Evolutionary conservation across 176 grass and related monocot species (phyloP).

Genomic region (Oryza meridionalis): DNA sequence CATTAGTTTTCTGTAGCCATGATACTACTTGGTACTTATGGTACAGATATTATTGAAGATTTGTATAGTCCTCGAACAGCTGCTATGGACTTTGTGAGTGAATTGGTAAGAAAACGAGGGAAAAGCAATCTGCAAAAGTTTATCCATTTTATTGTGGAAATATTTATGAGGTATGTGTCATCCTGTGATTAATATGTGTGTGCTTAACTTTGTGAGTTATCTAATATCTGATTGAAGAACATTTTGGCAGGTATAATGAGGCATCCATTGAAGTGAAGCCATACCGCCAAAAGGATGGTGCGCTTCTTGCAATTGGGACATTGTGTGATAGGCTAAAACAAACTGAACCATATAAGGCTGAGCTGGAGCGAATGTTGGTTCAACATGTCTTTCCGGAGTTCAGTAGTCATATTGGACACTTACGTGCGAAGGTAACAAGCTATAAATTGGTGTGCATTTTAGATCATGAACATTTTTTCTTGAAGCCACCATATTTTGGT

Average conservation of each 20-base stretch:
- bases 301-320: conserved; percentile 95
- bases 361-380: conserved; percentile 85
- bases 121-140: conserved; percentile 87
- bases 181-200: conserved; percentile 9
- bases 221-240: conserved; percentile 40
- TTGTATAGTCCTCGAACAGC: conserved; percentile 90
- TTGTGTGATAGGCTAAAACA: conserved; percentile 95
- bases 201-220: not conserved
- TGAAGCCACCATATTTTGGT: conserved; percentile 4
- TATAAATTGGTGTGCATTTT: conserved; percentile 21
- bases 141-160: conserved; percentile 83
- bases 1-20: conserved; percentile 5
- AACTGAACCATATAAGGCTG: conserved; percentile 86
- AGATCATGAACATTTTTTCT: not conserved
- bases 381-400: conserved; percentile 96
- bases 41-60: conserved; percentile 93
- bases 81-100: conserved; percentile 92
- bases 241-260: conserved; percentile 65
- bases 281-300: conserved; percentile 94
- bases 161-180: conserved; percentile 71
- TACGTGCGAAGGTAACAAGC: conserved; percentile 75
- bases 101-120: conserved; percentile 85
- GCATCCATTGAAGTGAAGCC: conserved; percentile 68
- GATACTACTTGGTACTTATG: conserved; percentile 13
- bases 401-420: conserved; percentile 66